Conservation (phyloP, 441 rosid species). For the Croton laevigatus region DNA sequence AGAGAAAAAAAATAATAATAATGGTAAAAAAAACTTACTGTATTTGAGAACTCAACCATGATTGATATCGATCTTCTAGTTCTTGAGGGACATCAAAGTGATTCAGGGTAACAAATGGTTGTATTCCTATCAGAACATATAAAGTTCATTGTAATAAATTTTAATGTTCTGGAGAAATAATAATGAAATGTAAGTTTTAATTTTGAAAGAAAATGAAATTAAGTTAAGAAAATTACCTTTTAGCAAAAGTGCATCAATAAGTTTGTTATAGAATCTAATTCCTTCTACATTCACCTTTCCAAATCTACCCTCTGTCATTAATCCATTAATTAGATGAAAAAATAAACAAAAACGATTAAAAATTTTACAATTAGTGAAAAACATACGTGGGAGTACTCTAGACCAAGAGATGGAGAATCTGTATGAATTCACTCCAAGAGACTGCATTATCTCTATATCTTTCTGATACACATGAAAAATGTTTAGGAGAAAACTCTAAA, state of each 20-base stretch:
- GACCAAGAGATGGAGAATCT: conserved; percentile 55
- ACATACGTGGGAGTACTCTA: conserved; percentile 49
- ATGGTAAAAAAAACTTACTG: conserved; percentile 3
- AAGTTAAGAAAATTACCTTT: background rate
- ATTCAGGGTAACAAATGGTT: conserved; percentile 13
- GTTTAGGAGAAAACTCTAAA: too few species aligned
- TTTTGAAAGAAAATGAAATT: too few species aligned
- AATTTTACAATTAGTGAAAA: background rate
- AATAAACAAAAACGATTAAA: too few species aligned
- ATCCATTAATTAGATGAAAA: background rate
- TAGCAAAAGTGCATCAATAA: conserved; percentile 6
- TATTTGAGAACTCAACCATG: conserved; percentile 10
- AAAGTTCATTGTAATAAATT: background rate
- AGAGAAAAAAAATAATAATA: background rate
- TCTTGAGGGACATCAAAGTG: conserved; percentile 18
- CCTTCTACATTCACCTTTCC: conserved; percentile 16
- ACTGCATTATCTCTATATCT: conserved; percentile 44
- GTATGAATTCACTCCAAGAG: conserved; percentile 45
- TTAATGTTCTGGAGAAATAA: background rate
- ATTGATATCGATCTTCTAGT: conserved; percentile 15
- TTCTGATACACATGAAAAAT: conserved; percentile 25
- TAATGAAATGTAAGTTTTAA: background rate
- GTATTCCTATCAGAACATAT: background rate
- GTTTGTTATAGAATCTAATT: conserved; percentile 12
- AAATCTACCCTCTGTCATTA: conserved; percentile 16